Evolutionary conservation across 768 basidiomycete genomes (phyloP), one percentile per base, ranked within the genome.

Genomic region (Mycena olivaceomarginata): DNA sequence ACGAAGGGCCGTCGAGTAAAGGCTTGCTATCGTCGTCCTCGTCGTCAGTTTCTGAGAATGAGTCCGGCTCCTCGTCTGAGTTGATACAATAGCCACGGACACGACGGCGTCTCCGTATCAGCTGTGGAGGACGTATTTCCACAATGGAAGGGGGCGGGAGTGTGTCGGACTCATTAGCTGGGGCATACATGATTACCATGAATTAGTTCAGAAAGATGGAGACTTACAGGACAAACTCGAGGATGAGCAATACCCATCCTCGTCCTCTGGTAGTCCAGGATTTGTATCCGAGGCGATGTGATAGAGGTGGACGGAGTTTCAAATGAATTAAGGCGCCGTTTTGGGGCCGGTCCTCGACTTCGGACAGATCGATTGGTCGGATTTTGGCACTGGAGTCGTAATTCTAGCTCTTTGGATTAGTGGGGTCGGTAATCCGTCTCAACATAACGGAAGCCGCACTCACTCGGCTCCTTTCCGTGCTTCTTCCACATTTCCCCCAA

Each of bases 401-500:
- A 82, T 73, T 91, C 88, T 68, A 91, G 76, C 46, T 83, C 88
- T 87, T 85, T 82, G 78, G 59, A 37, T 76, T 67, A 74, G 51
- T 53, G 67, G 67, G 60, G 25, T 63, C 62, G 20, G 43, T 45
- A 69, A 56, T 45, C 45, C 66, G 60, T 11, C 20, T 48, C 75
- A 25, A 43, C 12, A 16, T 31, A 22, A 31, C 16, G 16, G n/a
- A 72, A 41, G 20, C 9, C 31, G 69, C 20, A 85, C 90, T 77
- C 73, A 93, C 92, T 87, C 22, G 84, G 83, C 12, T 89, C 89
- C 15, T 79, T 77, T 15, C 88, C 89, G 68, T 92, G 90, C 78
- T 85, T 89, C 76, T 88, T 91, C 48, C 88, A 68, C 53, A 93
- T 82, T 51, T 94, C 94, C 6, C 87, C 88, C 2, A 95, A 81